Evolutionary conservation across 495 filamentous ascomycete species (phyloP).

Genomic region (Xylaria flabelliformis): DNA sequence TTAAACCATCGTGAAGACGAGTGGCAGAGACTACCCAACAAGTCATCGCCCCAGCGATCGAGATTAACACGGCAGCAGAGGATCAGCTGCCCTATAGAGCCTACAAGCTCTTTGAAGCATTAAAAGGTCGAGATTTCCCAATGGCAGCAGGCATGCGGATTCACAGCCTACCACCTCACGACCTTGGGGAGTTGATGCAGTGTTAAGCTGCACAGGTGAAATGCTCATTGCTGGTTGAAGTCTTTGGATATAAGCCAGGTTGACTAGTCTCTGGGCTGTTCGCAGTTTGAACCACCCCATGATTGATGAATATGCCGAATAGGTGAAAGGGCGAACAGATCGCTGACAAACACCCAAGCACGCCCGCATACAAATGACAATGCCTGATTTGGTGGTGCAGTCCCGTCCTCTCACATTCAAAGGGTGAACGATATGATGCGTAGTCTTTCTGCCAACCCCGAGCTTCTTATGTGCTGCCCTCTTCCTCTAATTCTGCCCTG

Average conservation of each 20-base stretch:
- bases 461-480: constrained; percentile 15
- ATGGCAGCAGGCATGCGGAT: constrained; percentile 17
- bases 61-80: constrained; percentile 22
- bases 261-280: constrained; percentile 28
- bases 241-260: constrained; percentile 26
- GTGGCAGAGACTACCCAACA: background rate
- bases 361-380: constrained; percentile 27
- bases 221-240: constrained; percentile 26
- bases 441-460: constrained; percentile 10
- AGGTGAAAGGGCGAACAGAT: constrained; percentile 14
- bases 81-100: constrained; percentile 26
- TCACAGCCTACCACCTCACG: constrained; percentile 26
- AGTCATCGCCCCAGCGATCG: constrained; percentile 19
- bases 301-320: constrained; percentile 22
- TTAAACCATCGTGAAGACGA: constrained; percentile 17
- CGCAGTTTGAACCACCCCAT: constrained; percentile 20
- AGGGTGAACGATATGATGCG: constrained; percentile 10
- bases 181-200: constrained; percentile 15
- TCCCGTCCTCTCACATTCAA: constrained; percentile 14
- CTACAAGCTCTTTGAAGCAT: constrained; percentile 26
- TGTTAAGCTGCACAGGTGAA: constrained; percentile 23
- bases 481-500: constrained; percentile 21
- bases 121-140: constrained; percentile 15
- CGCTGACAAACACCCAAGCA: constrained; percentile 17
- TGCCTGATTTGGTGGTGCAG: constrained; percentile 18